Evolutionary conservation across 2,329 filamentous ascomycete species (phyloP), one percentile per base, ranked within the genome.

Genomic region (Monosporascus sp.): DNA sequence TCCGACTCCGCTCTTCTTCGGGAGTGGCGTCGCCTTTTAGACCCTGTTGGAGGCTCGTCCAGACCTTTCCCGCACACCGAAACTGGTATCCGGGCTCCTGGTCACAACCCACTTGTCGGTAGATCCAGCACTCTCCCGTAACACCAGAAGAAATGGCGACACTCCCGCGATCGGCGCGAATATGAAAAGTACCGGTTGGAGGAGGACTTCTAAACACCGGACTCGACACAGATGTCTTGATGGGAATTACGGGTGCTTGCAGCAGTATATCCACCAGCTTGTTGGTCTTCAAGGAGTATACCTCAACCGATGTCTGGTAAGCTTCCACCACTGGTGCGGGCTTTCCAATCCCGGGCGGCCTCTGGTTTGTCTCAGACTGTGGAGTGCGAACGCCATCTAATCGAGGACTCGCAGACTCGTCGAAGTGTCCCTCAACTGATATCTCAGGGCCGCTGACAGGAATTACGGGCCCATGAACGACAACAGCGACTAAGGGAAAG

Each of bases 101-200:
- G 1, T 70, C 64, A 51, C 71, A 66, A 9, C 71, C 61, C 8
- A 75, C 67, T 57, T 85, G 80, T 8, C 77, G 74, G 62, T 81
- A 97, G 7, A 96, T 75, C 78, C 88, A 96, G 46, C 93, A 85
- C 72, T 97, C 93, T 14, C 93, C 93, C 49, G 90, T 96, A 22
- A 79, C 73, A 3, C 90, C 91, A 49, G 91, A 97, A 51, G 88
- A 83, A 35, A 97, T 76, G 3, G 86, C 78, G 38, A 97, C 66
- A 62, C 82, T 89, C 35, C 85, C 87, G 5, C 81, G 83, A 61
- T 89, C 87, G 11, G 88, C 86, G 62, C 87, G 82, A 51, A 97
- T 75, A 45, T 81, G 85, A 54, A 97, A 78, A 25, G 88, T 85
- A 24, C 90, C 90, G 5, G 81, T 80, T 0, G 90, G 86, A 8